Conservation (phyloP, 1,284 basidiomycete genomes). For the Austroboletus rostrupii region DNA sequence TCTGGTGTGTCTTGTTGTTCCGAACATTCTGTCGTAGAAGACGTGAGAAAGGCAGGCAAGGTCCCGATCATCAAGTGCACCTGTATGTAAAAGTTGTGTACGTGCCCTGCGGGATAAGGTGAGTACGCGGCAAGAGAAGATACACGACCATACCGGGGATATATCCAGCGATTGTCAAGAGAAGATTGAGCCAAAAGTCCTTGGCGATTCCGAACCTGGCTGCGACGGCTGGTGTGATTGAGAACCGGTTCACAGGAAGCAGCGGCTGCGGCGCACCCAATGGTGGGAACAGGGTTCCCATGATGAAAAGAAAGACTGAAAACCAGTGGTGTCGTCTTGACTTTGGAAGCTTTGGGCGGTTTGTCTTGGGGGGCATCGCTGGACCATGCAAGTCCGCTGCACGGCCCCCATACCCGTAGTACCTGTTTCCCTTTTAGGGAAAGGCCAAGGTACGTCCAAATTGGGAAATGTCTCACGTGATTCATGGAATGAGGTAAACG, state of each 20-base stretch:
- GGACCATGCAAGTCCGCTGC: neutral
- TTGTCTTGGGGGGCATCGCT: constrained; percentile 34
- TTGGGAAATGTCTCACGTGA: constrained; percentile 22
- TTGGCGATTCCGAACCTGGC: constrained; percentile 89
- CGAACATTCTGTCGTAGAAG: constrained; percentile 71
- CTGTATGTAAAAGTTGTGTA: constrained; percentile 91
- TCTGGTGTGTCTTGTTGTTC: constrained; percentile 88
- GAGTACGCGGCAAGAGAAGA: constrained; percentile 1
- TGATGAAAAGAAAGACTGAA: constrained; percentile 75
- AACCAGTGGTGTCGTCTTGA: constrained; percentile 81
- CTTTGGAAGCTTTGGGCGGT: constrained; percentile 59
- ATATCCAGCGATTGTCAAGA: constrained; percentile 89
- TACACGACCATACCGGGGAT: constrained; percentile 63
- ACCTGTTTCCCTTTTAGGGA: constrained; percentile 10
- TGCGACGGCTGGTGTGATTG: constrained; percentile 69
- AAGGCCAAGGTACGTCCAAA: constrained; percentile 9
- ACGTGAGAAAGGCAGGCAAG: constrained; percentile 5
- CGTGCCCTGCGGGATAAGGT: constrained; percentile 55
- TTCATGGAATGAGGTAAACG: constrained; percentile 30
- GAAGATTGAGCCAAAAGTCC: constrained; percentile 91
- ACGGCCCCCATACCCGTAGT: neutral
- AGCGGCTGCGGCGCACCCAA: constrained; percentile 57
- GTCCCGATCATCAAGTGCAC: constrained; percentile 34
- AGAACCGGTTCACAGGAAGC: constrained; percentile 1
- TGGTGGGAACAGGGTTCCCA: constrained; percentile 83